These are phyloP conservation scores for Rubroshorea leprosula DNA, from an alignment of 345 rosid genomes.

Conservation along the genomic window DNA sequence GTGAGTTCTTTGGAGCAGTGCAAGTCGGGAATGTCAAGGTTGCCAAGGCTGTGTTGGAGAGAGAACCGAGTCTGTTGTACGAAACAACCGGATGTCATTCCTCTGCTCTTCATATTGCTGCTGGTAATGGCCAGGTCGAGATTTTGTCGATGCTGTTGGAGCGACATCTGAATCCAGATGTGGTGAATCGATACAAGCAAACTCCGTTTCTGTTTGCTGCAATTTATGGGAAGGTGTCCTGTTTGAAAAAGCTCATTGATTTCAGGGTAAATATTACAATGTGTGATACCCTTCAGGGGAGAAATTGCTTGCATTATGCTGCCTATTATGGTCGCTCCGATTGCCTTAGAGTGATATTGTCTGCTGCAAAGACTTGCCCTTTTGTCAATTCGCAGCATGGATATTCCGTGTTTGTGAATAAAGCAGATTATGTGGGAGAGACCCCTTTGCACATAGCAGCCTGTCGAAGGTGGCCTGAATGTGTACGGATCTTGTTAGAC, in stretches of 20 bases:
- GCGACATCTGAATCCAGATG: slow-evolving; percentile 70
- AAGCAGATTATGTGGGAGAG: slow-evolving; percentile 84
- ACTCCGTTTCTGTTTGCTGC: slow-evolving; percentile 98
- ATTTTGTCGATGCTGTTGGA: slow-evolving; percentile 69
- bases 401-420: slow-evolving; percentile 79
- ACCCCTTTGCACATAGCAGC: slow-evolving; percentile 96
- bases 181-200: slow-evolving; percentile 88
- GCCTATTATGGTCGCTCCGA: slow-evolving; percentile 79
- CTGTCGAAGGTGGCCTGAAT: slow-evolving; percentile 76
- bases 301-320: slow-evolving; percentile 94
- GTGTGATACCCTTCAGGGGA: slow-evolving; percentile 81
- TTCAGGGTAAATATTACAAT: slow-evolving; percentile 95
- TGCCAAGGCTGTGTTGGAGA: slow-evolving; percentile 38
- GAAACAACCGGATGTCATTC: slow-evolving; percentile 68
- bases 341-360: slow-evolving; percentile 73
- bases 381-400: slow-evolving; percentile 94
- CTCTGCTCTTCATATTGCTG: slow-evolving; percentile 84
- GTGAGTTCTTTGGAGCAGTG: slow-evolving; percentile 59
- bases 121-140: slow-evolving; percentile 98
- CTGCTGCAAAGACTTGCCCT: slow-evolving; percentile 71
- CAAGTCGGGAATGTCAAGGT: slow-evolving; percentile 60
- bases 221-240: slow-evolving; percentile 81
- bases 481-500: slow-evolving; percentile 74
- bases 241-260: slow-evolving; percentile 76
- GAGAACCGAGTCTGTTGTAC: slow-evolving; percentile 52